Conservation (phyloP, 805 yeast genomes). For the Priceomyces haplophilus region DNA sequence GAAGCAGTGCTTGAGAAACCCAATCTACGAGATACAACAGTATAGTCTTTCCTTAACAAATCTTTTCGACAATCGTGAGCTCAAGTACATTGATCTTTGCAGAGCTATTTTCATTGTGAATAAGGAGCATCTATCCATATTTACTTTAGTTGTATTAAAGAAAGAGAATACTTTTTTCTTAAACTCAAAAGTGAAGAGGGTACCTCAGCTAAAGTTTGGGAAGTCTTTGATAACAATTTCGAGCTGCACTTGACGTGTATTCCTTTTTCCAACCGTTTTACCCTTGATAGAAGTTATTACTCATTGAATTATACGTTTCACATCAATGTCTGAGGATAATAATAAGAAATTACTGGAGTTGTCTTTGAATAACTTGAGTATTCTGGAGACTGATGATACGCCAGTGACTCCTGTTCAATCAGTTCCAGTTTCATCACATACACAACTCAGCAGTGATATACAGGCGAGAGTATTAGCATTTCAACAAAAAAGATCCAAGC, state of each 20-base stretch:
- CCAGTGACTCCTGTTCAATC: not conserved
- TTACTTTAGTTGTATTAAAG: too few relatives aligned
- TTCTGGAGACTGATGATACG: not conserved
- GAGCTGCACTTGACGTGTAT: too few relatives aligned
- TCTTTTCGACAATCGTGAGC: not conserved
- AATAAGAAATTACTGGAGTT: not conserved
- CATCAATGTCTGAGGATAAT: not conserved
- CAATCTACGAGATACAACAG: slow-evolving; percentile 13
- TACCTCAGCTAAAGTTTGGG: too few relatives aligned
- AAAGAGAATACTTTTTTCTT: too few relatives aligned
- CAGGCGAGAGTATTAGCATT: slow-evolving; percentile 87
- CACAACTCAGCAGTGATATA: slow-evolving; percentile 60
- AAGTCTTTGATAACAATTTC: too few relatives aligned
- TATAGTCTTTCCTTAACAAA: slow-evolving; percentile 3
- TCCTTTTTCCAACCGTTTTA: too few relatives aligned
- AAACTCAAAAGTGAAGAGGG: too few relatives aligned
- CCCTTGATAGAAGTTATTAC: too few relatives aligned
- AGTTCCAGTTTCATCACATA: slow-evolving; percentile 10
- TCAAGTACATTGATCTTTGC: not conserved
- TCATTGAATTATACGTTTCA: too few relatives aligned
- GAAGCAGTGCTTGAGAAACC: not conserved
- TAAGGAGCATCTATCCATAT: too few relatives aligned
- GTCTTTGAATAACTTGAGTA: not conserved
- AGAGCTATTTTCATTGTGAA: not conserved
- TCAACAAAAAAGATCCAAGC: slow-evolving; percentile 64